Conservation (phyloP, 75 land plant species). For the Cunninghamia lanceolata region DNA sequence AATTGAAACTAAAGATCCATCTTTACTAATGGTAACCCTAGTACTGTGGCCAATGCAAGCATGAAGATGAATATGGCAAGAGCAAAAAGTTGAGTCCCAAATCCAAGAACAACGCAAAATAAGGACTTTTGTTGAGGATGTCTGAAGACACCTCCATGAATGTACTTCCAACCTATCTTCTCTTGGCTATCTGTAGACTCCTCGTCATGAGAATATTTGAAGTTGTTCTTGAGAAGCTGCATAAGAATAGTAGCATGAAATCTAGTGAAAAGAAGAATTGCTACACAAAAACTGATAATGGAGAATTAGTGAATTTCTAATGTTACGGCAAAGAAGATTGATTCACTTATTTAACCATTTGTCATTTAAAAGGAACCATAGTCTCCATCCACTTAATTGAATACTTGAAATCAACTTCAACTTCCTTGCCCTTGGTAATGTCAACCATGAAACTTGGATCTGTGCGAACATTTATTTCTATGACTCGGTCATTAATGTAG, state of each 20-base stretch:
- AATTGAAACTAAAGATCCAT: too few relatives aligned
- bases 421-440: conserved; percentile 58
- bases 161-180: conserved; percentile 82
- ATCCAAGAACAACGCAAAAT: conserved; percentile 65
- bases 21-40: too few relatives aligned
- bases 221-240: conserved; percentile 84
- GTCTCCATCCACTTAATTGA: conserved; percentile 70
- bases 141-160: conserved; percentile 85
- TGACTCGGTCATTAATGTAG: too few relatives aligned
- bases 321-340: conserved; percentile 58
- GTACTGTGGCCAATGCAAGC: conserved; percentile 58
- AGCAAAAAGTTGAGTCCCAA: conserved; percentile 65
- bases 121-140: conserved; percentile 60
- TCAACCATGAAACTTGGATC: conserved; percentile 58
- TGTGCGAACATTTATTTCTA: conserved; percentile 65
- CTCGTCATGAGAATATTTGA: conserved; percentile 64
- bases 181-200: conserved; percentile 65
- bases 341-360: conserved; percentile 73
- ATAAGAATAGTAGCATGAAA: conserved; percentile 73
- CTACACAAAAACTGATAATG: conserved; percentile 71
- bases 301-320: conserved; percentile 87
- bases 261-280: conserved; percentile 71
- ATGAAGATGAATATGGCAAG: conserved; percentile 52
- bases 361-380: conserved; percentile 32
- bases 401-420: conserved; percentile 61